Conservation (phyloP, 2,329 filamentous ascomycete genomes). For the Aspergillus felis region DNA sequence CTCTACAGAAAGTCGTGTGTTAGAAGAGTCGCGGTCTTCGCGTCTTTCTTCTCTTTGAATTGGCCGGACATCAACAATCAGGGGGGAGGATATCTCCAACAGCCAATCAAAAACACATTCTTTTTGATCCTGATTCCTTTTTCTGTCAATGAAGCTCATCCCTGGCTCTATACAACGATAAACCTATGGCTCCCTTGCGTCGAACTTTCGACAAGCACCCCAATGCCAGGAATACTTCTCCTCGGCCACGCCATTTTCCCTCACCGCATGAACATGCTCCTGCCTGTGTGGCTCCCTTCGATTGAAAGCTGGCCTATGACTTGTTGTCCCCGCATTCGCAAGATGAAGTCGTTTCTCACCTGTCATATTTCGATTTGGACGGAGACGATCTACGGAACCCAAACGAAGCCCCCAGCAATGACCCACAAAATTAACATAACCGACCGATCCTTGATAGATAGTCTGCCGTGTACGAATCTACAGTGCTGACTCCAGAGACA, state of each 20-base stretch:
- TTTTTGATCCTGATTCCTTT: neutral
- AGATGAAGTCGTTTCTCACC: conserved; percentile 11
- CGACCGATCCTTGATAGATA: neutral
- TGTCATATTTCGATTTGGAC: conserved; percentile 9
- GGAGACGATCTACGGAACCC: conserved; percentile 2
- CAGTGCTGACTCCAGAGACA: neutral
- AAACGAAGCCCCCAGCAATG: conserved; percentile 4
- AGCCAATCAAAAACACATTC: neutral
- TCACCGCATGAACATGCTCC: conserved; percentile 5
- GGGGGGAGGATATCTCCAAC: neutral
- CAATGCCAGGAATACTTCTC: neutral
- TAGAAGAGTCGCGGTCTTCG: neutral
- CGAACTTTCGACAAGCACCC: neutral
- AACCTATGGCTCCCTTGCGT: conserved; percentile 12
- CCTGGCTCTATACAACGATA: conserved; percentile 8
- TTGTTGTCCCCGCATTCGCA: neutral
- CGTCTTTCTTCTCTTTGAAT: neutral
- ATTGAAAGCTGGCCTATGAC: neutral
- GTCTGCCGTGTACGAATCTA: neutral
- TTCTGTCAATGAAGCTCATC: conserved; percentile 7
- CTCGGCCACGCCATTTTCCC: neutral
- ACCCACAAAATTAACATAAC: conserved; percentile 1
- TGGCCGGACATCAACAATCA: neutral
- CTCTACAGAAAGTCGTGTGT: neutral
- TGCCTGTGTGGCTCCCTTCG: neutral